Conservation (phyloP, 805 yeast genomes). For the Saccharomyces mikatae region DNA sequence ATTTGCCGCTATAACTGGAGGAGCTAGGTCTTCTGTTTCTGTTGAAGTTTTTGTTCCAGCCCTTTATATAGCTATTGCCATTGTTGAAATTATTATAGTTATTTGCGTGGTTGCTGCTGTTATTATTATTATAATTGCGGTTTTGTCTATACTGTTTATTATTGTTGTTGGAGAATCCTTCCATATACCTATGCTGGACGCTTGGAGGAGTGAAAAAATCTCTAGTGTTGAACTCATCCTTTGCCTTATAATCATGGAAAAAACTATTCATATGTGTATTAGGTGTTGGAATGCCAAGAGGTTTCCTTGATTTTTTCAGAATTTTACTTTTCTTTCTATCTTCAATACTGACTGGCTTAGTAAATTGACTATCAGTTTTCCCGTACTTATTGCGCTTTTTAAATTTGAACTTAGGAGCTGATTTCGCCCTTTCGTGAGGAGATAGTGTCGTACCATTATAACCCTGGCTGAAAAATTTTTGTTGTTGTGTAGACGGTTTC, state of each 20-base stretch:
- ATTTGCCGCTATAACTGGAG: conserved; percentile 5
- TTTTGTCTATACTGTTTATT: conserved; percentile 24
- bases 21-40: conserved; percentile 21
- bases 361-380: conserved; percentile 9
- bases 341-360: conserved; percentile 24
- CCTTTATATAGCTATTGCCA: conserved; percentile 5
- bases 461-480: not conserved
- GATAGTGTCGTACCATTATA: not conserved
- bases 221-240: conserved; percentile 45
- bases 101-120: conserved; percentile 11
- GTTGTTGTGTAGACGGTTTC: not conserved
- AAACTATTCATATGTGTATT: conserved; percentile 36
- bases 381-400: conserved; percentile 19
- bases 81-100: conserved; percentile 10
- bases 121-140: conserved; percentile 10
- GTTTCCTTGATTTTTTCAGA: conserved; percentile 40
- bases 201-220: conserved; percentile 77
- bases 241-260: conserved; percentile 30
- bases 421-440: conserved; percentile 18
- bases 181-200: conserved; percentile 63
- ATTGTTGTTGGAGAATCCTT: conserved; percentile 41
- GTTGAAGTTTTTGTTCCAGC: conserved; percentile 3
- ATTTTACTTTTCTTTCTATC: conserved; percentile 19
- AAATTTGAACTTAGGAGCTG: conserved; percentile 27
- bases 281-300: conserved; percentile 60